Base-by-base conservation (phyloP, 164 flowering plant genomes). In the Vitis riparia region DNA sequence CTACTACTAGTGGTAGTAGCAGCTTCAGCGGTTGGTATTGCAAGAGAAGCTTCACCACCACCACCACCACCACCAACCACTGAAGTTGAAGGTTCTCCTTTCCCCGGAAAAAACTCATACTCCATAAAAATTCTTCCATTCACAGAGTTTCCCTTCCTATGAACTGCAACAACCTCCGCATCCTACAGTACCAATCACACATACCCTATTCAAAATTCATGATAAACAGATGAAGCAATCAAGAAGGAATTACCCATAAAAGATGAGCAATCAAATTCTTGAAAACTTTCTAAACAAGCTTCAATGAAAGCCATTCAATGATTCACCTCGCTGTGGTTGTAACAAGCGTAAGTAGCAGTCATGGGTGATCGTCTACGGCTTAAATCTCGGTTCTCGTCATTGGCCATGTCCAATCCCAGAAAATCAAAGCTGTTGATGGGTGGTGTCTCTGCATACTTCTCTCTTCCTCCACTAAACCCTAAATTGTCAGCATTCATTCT, bases 91-190 rank as follows among this genome's bases (percentile, higher is more conserved):
- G 51, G 62, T 14, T 59, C 70, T 68, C 29, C 63, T 57, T 72
- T 72, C 50, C 73, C 76, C 49, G 88, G 83, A 23, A 85, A 81
- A 53, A 85, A 85, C 32, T 81, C 86, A 73, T 83, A 85, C 63
- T 85, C 88, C 88, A 72, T 76, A 6, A 81, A 8, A 15, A 67
- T 57, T 12, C 62, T 51, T 49, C 66, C 69, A 9, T 65, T 50
- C 19, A 16, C 49, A 37, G 68, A 8, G 48, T 59, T 68, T 49
- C 77, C 77, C 30, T 59, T 74, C 69, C 69, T 75, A 70, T 75
- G 73, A 11, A 73, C 30, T 9, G 76, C 79, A 75, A 44, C 29
- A 27, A 70, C 77, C 63, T 80, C 79, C 9, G 67, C 75, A 13
- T 57, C 76, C 84, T 79, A 51, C 79, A 71, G 68, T 17, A 56